Evolutionary conservation across 768 basidiomycete species (phyloP).

Genomic region (Fomitopsis pulvina): DNA sequence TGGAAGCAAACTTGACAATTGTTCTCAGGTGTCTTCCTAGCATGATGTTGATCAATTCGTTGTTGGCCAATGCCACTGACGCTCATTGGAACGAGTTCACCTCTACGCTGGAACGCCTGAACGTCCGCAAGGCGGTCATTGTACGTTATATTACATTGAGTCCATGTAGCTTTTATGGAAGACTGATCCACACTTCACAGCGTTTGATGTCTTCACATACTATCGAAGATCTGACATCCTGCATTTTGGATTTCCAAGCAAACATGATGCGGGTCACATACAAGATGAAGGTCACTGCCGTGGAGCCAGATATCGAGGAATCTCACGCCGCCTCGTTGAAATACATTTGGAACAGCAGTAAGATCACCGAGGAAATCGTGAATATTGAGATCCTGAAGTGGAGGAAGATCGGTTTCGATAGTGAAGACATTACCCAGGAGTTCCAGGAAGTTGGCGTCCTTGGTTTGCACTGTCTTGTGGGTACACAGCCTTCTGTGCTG

Average conservation of each 20-base stretch:
- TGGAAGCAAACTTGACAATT: background rate
- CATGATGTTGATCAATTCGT: constrained; percentile 86
- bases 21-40: constrained; percentile 28
- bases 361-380: constrained; percentile 47
- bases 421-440: constrained; percentile 68
- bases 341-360: constrained; percentile 63
- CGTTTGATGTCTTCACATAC: constrained; percentile 79
- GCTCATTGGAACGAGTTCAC: constrained; percentile 75
- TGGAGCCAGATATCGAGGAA: constrained; percentile 61
- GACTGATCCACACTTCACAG: constrained; percentile 40
- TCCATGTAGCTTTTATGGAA: too few species aligned
- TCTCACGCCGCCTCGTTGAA: constrained; percentile 50
- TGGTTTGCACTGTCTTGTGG: constrained; percentile 76
- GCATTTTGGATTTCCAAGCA: constrained; percentile 83
- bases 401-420: constrained; percentile 72
- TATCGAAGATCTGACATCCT: constrained; percentile 75
- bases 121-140: constrained; percentile 76
- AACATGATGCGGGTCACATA: constrained; percentile 76
- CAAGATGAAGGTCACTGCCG: constrained; percentile 72
- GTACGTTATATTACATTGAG: too few species aligned
- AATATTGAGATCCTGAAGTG: constrained; percentile 52
- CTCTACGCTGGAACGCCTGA: constrained; percentile 63
- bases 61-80: constrained; percentile 76
- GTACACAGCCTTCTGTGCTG: constrained; percentile 15
- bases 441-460: constrained; percentile 75